Base-by-base conservation (phyloP, 495 filamentous ascomycete species). In the Copromyces sp. region DNA sequence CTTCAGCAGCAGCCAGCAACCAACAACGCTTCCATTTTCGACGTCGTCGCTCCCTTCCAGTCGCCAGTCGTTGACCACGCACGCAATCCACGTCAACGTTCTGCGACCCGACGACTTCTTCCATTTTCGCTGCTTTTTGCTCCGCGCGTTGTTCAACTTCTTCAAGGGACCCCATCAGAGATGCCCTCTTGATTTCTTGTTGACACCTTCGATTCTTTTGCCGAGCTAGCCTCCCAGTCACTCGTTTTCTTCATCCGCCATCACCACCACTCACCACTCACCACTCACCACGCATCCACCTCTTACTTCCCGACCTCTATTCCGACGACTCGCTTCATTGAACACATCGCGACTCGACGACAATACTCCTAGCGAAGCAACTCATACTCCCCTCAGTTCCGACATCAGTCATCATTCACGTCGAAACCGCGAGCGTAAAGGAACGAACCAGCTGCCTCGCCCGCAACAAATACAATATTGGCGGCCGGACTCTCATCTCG, bases 151-250 rank as follows among this genome's bases (percentile, higher is more conserved):
- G 29, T 37, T 39, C 29, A 68, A n/a, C 20, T 5, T 68, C 20
- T 69, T 69, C 24, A 73, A 69, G 71, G 14, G 53, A 47, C 40
- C 39, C 24, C 53, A 41, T 59, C 35, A 37, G 65, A 40, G 61
- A 45, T 69, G 53, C 53, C 53, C 39, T 72, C 72, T 40, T 45
- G 44, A 41, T 35, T 68, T 75, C n/a, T 76, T 74, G 39, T 76
- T 74, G 76, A 73, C 24, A 38, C 75, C 72, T 81, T 81, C 73
- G 78, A 74, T 82, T 84, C 81, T 73, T 78, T 80, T 77, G 6
- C 53, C 29, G 84, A 86, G 83, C 83, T 84, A 86, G 84, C 79
- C 84, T 84, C 83, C 75, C 75, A 78, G 82, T 82, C 84, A 81
- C 83, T 86, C 84, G 83, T 84, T 86, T 84, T 74, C 76, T 71